Base-by-base conservation (phyloP, 2,329 filamentous ascomycete genomes). In the Colletotrichum coccodes region DNA sequence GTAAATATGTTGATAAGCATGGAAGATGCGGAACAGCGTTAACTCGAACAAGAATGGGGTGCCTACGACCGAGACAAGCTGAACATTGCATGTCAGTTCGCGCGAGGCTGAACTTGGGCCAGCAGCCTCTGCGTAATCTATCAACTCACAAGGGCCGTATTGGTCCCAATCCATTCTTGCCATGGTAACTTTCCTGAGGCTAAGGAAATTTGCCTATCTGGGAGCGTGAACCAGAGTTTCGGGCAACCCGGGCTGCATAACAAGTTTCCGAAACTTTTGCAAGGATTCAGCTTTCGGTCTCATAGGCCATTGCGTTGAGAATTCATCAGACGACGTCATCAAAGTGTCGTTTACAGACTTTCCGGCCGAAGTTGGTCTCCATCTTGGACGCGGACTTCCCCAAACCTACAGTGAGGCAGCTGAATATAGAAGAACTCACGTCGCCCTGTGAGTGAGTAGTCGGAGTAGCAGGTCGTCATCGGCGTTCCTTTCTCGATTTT, bases 321-420 rank as follows among this genome's bases (percentile, higher is more conserved):
- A 57, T 26, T 23, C 7, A 40, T 66, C 40, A 40, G 63, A 66
- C 38, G 63, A 49, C 58, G 40, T 11, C 52, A 42, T 58, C 60
- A 58, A 30, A 32, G 8, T 7, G 30, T 18, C 21, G n/a, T 9
- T 30, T 18, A 7, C 30, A 30, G 7, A 14, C 23, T 3, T 40
- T 49, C 28, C 16, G 12, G 49, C 40, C 34, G 12, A 30, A 7
- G 11, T 21, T 12, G 16, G 12, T 8, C 46, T 9, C 44, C n/a
- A 26, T 46, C 21, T 36, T 16, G 16, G 12, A 5, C 16, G 42
- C 60, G 60, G 60, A 63, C 52, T 63, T 63, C 60, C 60, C 60
- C 60, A 63, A 11, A 32, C 16, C 50, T 32, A n/a, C 12, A 32
- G 23, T 16, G 7, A 30, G 11, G 5, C 11, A 16, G 23, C 26